phyloP scores from a whole-genome alignment of 1,284 basidiomycete species.

The Ustanciosporium gigantosporum region DNA sequence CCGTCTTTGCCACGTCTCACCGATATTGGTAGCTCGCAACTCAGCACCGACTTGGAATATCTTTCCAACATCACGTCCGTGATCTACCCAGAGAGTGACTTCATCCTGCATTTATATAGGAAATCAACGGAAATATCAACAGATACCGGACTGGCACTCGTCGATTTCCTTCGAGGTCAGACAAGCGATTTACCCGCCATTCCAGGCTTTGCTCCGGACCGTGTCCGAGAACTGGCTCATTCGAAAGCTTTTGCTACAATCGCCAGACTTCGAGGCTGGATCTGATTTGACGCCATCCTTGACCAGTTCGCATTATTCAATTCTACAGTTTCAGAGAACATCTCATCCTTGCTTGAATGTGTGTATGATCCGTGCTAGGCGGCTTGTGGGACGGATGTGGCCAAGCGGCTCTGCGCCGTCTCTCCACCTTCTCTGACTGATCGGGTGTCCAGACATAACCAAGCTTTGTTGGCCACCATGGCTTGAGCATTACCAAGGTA shows the following conservation, averaged over 20 bases:
- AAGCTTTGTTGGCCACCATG: too few species aligned
- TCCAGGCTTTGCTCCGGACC: neutral
- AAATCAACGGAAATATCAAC: neutral
- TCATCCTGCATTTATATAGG: neutral
- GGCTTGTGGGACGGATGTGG: too few species aligned
- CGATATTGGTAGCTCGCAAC: conserved; percentile 74
- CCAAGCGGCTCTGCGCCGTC: too few species aligned
- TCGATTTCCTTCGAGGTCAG: neutral
- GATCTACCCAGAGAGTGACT: conserved; percentile 63
- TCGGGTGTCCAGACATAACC: too few species aligned
- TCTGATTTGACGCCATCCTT: too few species aligned
- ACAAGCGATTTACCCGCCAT: neutral
- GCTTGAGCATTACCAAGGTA: too few species aligned
- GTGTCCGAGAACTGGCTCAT: neutral
- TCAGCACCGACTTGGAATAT: conserved; percentile 85
- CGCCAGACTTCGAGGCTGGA: neutral
- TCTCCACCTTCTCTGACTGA: too few species aligned
- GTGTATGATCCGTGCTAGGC: too few species aligned
- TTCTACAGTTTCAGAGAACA: too few species aligned
- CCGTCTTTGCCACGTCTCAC: conserved; percentile 68
- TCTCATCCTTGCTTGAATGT: too few species aligned
- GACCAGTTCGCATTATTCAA: too few species aligned
- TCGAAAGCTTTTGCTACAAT: neutral
- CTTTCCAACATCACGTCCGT: conserved; percentile 87
- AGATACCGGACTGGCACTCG: neutral